Evolutionary conservation across 441 rosid species (phyloP).

Genomic region (Euphorbia neoarborescens): DNA sequence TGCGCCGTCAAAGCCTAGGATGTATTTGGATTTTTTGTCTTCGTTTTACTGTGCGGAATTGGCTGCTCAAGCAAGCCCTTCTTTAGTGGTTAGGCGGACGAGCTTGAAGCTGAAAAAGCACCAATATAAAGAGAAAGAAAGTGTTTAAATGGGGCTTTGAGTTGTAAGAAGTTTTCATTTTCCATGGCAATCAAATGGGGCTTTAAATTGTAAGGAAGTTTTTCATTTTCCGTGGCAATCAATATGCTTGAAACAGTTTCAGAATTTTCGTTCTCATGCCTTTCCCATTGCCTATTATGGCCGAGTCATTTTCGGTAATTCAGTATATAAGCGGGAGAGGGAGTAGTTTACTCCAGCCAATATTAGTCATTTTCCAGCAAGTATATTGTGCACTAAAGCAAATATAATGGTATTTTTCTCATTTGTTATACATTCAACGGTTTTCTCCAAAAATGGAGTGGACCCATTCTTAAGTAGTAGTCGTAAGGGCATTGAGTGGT

Average conservation of each 20-base stretch:
- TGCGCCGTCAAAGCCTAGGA: slow-evolving; percentile 26
- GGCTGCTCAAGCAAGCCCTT: slow-evolving; percentile 16
- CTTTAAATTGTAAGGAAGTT: slow-evolving; percentile 28
- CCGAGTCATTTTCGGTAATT: too few relatives aligned
- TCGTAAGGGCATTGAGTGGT: background rate
- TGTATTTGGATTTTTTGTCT: slow-evolving; percentile 10
- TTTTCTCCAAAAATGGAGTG: background rate
- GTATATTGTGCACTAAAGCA: too few relatives aligned
- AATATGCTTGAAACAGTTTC: slow-evolving; percentile 18
- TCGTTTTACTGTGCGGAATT: slow-evolving; percentile 17
- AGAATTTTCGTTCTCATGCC: slow-evolving; percentile 3
- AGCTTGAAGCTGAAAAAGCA: slow-evolving; percentile 8
- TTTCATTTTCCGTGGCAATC: slow-evolving; percentile 22
- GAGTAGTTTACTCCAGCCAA: too few relatives aligned
- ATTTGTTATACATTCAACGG: too few relatives aligned
- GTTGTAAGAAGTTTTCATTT: slow-evolving; percentile 26
- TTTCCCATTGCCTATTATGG: background rate
- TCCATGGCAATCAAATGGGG: slow-evolving; percentile 24
- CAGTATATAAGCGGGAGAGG: too few relatives aligned
- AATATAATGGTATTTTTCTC: too few relatives aligned
- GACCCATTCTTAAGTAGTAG: background rate
- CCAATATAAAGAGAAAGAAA: slow-evolving; percentile 11
- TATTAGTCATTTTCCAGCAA: too few relatives aligned
- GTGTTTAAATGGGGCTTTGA: slow-evolving; percentile 22
- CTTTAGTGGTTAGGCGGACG: slow-evolving; percentile 4